Evolutionary conservation across 1,139 yeast genomes (phyloP).

Genomic region (Nakaseomyces sp.): DNA sequence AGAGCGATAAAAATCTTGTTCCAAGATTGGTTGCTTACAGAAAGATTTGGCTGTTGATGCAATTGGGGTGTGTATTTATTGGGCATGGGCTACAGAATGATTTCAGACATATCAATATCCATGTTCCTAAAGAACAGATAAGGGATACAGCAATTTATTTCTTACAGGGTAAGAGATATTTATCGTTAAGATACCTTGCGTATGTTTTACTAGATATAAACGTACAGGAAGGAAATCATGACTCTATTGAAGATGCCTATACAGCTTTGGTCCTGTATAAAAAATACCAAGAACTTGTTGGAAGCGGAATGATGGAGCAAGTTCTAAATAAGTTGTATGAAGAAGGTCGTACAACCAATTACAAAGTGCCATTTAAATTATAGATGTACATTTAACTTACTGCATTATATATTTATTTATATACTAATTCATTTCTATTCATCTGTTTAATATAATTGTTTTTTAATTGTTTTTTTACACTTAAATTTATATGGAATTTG

Average conservation of each 20-base stretch:
- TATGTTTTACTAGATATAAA: constrained; percentile 64
- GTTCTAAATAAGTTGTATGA: constrained; percentile 59
- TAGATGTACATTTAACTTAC: neutral
- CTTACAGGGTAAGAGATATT: constrained; percentile 60
- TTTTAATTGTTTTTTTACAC: too few relatives aligned
- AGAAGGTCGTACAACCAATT: constrained; percentile 61
- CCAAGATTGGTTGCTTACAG: constrained; percentile 79
- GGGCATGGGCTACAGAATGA: constrained; percentile 93
- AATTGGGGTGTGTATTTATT: constrained; percentile 83
- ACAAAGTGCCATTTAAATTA: constrained; percentile 42
- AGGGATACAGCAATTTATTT: constrained; percentile 82
- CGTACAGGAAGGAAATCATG: constrained; percentile 91
- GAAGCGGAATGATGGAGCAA: constrained; percentile 50
- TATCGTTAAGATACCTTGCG: constrained; percentile 83
- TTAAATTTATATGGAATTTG: too few relatives aligned
- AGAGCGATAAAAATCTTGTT: constrained; percentile 64
- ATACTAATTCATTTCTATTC: too few relatives aligned
- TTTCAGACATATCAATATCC: constrained; percentile 84
- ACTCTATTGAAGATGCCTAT: constrained; percentile 91
- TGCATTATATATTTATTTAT: neutral
- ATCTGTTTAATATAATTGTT: too few relatives aligned
- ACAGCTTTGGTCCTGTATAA: constrained; percentile 76
- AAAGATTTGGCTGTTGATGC: constrained; percentile 77
- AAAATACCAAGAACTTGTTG: constrained; percentile 55
- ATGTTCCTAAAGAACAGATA: constrained; percentile 77